Base-by-base conservation (phyloP, 2,329 filamentous ascomycete genomes). In the Iodosphaeria phyllophila region DNA sequence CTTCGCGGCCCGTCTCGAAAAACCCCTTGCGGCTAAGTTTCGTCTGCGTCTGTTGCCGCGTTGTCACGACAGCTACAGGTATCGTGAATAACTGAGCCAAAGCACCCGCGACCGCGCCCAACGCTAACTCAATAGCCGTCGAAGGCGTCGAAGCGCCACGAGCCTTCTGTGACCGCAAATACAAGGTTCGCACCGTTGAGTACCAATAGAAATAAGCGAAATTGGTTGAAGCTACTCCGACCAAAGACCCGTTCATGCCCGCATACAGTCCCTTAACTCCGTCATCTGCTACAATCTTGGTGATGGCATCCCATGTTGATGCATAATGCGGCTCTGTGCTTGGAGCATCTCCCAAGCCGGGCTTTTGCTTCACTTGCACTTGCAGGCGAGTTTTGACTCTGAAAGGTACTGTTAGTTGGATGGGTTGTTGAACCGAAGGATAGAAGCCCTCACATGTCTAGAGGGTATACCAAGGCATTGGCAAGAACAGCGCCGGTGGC, bases 181-280 rank as follows among this genome's bases (percentile, higher is more conserved):
- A 95, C 12, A 92, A 51, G 10, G 70, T 70, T 33, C 89, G 72
- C 16, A 93, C 80, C 15, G 89, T 55, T 5, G 82, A 86, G 49
- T 95, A 95, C 84, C 86, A 95, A 57, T 98, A 98, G 49, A 98
- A 98, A 55, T 98, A 98, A 41, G 89, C 89, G 47, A 98, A 98
- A 51, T 98, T 98, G 26, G 86, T 95, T 14, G 84, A 93, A 2
- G 83, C 86, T 18, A 98, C 89, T 27, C 89, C 89, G 25, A 95
- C 56, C 11, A 98, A 59, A 4, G 84, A 72, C 25, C 86, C 84
- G 31, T 70, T 64, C 47, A 98, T 84, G 31, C 89, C 89, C 26
- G 78, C 71, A 43, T 98, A 98, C 6, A 98, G 66, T 5, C 89
- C 89, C 23, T 58, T 42, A 6, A 89, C 28, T 16, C 89, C 89